Conservation (phyloP, 768 basidiomycete genomes). For the Tulasnella sp. region DNA sequence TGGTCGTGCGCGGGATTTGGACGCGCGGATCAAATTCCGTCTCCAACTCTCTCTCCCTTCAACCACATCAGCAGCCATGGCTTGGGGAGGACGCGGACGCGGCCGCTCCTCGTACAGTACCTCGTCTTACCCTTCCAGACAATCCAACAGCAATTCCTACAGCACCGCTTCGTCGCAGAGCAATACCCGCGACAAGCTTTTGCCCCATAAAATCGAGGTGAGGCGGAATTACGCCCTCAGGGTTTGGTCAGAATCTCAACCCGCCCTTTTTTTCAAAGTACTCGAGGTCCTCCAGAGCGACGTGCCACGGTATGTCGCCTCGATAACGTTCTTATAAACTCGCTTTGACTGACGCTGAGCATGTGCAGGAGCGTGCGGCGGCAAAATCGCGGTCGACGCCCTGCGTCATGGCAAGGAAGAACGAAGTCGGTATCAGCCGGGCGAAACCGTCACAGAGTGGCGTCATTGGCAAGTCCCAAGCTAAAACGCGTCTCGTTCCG, state of each 20-base stretch:
- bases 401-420: constrained; percentile 66
- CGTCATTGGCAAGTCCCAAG: constrained; percentile 65
- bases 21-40: constrained; percentile 8
- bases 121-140: neutral
- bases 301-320: neutral
- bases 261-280: neutral
- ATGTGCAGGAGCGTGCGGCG: neutral
- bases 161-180: neutral
- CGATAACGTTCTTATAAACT: neutral
- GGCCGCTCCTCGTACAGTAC: neutral
- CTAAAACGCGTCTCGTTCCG: constrained; percentile 41
- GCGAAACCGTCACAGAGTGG: constrained; percentile 69
- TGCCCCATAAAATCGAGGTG: constrained; percentile 9
- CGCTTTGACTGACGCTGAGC: neutral
- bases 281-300: constrained; percentile 3
- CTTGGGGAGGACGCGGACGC: constrained; percentile 5
- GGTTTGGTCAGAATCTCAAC: neutral
- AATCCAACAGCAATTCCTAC: neutral
- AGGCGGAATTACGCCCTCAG: neutral
- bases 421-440: constrained; percentile 47
- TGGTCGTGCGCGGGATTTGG: neutral
- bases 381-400: constrained; percentile 37
- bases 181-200: neutral
- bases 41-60: neutral
- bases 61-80: neutral